Base-by-base conservation (phyloP, 805 yeast genomes). In the Kuraishia borneana region DNA sequence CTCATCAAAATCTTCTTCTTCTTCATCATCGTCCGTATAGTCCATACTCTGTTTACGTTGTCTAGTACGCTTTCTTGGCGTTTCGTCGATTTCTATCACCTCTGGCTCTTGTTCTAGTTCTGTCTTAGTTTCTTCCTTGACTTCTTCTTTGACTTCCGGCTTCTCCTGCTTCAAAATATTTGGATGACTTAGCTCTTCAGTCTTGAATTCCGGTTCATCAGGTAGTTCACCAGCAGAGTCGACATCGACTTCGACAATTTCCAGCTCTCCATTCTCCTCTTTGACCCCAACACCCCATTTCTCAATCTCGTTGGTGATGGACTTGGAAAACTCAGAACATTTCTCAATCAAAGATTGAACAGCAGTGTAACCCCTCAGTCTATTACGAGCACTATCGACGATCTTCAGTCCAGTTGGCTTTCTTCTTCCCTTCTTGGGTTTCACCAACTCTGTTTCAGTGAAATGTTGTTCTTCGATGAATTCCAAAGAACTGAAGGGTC, bases 321-420 rank as follows among this genome's bases (percentile, higher is more conserved):
- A 53, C 12, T 67, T 62, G 37, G 96, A 95, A 43, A 82, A 78
- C 13, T 72, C 70, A 7, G 87, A 75, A 60, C 99, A 92, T 43
- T 76, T 72, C 39, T 75, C 75, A 40, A 92, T 84, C 43, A 92
- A 63, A n/a, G 94, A 80, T 46, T 89, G 97, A 30, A 92, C 95
- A 0, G 98, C 97, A 40, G 77, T 79, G 53, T 92, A 92, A 4
- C 97, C 97, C 46, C 76, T 73, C 41, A 92, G 63, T 12, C 85
- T 79, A 41, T 68, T 61, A 31, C 71, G 70, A 4, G 88, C 70
- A 26, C 72, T 78, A 42, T 80, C 89, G 17, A 85, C 70, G 32
- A 84, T 66, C 48, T 73, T 71, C 45, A 80, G 80, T 8, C 96
- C 95, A 31, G 73, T 71, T 4, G 79, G 64, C 51, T 72, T 74